Evolutionary conservation across 768 basidiomycete species (phyloP), one percentile per base, ranked within the genome.

Genomic region (Clitopilus passeckerianus): DNA sequence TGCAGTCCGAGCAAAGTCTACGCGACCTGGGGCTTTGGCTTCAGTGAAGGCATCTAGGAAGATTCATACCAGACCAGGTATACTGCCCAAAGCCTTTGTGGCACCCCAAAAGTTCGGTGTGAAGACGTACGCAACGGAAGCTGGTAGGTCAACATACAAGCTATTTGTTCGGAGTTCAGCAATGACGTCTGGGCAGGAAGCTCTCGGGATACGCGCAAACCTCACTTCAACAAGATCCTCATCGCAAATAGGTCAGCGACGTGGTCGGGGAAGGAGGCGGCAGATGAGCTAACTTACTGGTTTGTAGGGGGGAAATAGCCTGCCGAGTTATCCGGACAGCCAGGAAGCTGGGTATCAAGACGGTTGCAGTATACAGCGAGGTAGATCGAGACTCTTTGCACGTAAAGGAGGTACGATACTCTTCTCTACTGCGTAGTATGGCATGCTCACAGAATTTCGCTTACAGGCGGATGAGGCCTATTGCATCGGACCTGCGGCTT

Each of bases 281-380:
- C 10, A 23, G 33, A 12, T 46, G 24, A 34, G 23, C 30, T 59
- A 20, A 34, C 37, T 53, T 10, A 59, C 22, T 34, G 46, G 15
- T 60, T 10, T 34, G 14, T 61, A 96, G 94, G 71, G 95, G 95
- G 53, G 95, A 98, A 73, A 98, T 98, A 63, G 94, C 95, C 5
- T 97, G 95, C 71, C 87, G 95, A 18, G 92, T 98, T 46, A 96
- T 96, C 58, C 87, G 91, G 23, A 96, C 95, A 0, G 92, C 93
- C 1, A 86, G 80, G 71, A 90, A 89, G 68, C 77, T 97, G 3
- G 95, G 95, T 0, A 89, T 97, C 70, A 87, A 83, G 79, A 94
- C 92, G 0, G 95, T 97, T 15, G 94, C 94, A 0, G 91, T 98
- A 6, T 97, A 90, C 69, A 93, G 90, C 61, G 92, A 95, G 53